Base-by-base conservation (phyloP, 208 protist genomes). In the Acanthamoeba lenticulata region DNA sequence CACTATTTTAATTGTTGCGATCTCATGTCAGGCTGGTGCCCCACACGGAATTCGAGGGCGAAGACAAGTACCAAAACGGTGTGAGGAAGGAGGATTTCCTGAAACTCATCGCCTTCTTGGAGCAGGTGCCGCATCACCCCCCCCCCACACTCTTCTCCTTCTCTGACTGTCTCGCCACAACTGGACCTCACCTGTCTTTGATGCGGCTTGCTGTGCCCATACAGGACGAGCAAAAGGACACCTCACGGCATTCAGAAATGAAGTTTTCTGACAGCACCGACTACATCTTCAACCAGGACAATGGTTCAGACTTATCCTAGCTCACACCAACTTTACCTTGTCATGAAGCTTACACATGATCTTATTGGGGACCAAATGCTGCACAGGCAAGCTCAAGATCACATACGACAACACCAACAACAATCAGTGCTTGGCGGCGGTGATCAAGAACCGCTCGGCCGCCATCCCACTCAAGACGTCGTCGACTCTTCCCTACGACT, bases 61-160 rank as follows among this genome's bases (percentile, higher is more conserved):
- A 42, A 38, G 38, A 83, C 17, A 42, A 49, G 32, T 83, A 29
- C 36, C 34, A 49, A 38, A 83, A 83, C 27, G 72, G 72, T 42
- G 72, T 83, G n/a, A 83, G 38, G 72, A 42, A 42, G 72, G 72
- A 83, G 72, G 72, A 83, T 49, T 83, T 83, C 42, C 72, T 52
- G 42, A 52, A 83, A 24, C 34, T 83, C 19, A 42, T 83, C 4
- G 34, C 72, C 72, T 83, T 83, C 42, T 83, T 83, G 72, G 72
- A 83, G 42, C 72, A 83, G 72, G 72, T 52, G 15, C 15, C 21
- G 15, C 38, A 15, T 5, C 11, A 47, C 24, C 24, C 11, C 38
- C 42, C 24, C 19, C 27, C 38, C 32, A 69, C 29, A 29, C 29
- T 34, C 60, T 69, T 27, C 21, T 60, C 21, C 52, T 60, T 21